Percentiles rank a stretch among this genome's conserved stretches.
Evolutionary conservation across 1,284 basidiomycete species (phyloP).

Genomic region (Polyporus tsugae): DNA sequence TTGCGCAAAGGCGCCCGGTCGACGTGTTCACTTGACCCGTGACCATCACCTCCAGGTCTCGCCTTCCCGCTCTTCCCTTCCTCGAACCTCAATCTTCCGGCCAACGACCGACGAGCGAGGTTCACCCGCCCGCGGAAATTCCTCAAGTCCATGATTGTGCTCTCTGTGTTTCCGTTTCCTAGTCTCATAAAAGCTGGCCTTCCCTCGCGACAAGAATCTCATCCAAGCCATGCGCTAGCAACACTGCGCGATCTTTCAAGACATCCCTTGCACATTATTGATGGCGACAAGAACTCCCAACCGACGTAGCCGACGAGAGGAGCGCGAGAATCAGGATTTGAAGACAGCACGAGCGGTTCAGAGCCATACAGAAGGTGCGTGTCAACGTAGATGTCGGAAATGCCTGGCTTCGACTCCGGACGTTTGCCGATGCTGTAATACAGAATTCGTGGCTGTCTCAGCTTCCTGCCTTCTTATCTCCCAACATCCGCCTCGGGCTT

Average conservation of each 20-base stretch:
- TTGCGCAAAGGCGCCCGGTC: slow-evolving; percentile 21
- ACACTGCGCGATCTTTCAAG: no score
- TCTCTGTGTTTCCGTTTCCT: not conserved
- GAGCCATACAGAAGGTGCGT: not conserved
- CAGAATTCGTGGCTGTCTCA: not conserved
- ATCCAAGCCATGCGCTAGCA: no score
- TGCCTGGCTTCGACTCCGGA: not conserved
- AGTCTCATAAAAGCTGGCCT: no score
- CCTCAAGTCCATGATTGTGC: not conserved
- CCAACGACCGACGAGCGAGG: slow-evolving; percentile 27
- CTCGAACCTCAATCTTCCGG: not conserved
- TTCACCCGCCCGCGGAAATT: slow-evolving; percentile 22
- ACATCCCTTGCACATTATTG: no score
- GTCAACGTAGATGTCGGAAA: not conserved
- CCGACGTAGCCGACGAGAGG: not conserved
- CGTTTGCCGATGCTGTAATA: not conserved
- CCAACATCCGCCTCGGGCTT: slow-evolving; percentile 9
- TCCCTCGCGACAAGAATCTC: not conserved
- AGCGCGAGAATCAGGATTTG: not conserved
- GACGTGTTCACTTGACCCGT: slow-evolving; percentile 32
- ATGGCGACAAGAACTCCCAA: not conserved
- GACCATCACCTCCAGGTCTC: slow-evolving; percentile 12
- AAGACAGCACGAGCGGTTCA: not conserved
- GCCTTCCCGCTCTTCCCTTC: slow-evolving; percentile 1
- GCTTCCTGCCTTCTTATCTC: not conserved